A percentile compares a stretch with the other conserved stretches of the same genome.
These are phyloP conservation scores for Paraleonurus japonicus DNA, from an alignment of 257 asterid genomes.

Conservation along the genomic window DNA sequence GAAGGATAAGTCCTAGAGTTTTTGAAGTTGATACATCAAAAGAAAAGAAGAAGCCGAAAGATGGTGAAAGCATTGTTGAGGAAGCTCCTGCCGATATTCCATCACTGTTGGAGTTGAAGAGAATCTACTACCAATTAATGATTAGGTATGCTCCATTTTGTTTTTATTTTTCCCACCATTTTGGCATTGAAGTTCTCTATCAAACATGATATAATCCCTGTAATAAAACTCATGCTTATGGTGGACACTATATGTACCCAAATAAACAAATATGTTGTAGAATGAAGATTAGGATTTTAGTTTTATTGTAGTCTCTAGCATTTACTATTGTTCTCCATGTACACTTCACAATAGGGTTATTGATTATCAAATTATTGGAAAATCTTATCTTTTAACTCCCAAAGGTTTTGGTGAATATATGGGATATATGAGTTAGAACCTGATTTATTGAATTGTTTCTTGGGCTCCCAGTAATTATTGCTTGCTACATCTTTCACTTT, in stretches of 20 bases:
- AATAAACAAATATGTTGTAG: background rate
- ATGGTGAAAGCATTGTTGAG: slow-evolving; percentile 79
- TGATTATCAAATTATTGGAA: background rate
- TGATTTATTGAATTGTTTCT: background rate
- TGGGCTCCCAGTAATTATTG: background rate
- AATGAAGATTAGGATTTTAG: background rate
- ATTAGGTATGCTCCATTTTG: slow-evolving; percentile 28
- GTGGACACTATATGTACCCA: background rate
- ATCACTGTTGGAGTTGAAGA: slow-evolving; percentile 79
- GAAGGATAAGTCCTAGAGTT: slow-evolving; percentile 95
- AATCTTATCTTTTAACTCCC: background rate
- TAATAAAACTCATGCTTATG: background rate
- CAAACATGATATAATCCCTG: background rate
- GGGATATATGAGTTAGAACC: background rate
- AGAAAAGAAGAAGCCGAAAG: slow-evolving; percentile 92
- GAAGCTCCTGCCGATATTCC: slow-evolving; percentile 97
- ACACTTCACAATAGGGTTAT: background rate
- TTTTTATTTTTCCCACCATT: background rate
- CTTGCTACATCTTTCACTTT: background rate
- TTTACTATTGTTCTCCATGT: background rate
- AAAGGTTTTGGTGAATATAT: background rate
- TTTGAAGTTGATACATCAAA: slow-evolving; percentile 85
- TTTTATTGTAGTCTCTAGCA: background rate
- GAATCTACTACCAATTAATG: slow-evolving; percentile 62
- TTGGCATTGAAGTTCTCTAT: background rate